Evolutionary conservation across 495 filamentous ascomycete species (phyloP).

Genomic region (Baudoinia panamericana): DNA sequence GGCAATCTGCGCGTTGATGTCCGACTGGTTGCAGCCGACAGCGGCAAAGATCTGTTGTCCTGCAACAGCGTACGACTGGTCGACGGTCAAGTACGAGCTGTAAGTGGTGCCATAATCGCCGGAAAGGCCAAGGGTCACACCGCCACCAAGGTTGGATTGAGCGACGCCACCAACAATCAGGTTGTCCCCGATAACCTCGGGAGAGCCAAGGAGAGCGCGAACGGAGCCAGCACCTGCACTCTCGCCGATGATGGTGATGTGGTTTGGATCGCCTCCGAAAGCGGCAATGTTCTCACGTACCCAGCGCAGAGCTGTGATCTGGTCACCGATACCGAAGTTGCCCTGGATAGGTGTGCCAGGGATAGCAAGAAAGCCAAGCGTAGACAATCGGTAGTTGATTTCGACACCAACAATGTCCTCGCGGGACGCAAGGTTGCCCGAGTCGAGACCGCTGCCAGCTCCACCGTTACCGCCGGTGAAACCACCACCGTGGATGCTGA

Average conservation of each 20-base stretch:
- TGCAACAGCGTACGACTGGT: constrained; percentile 29
- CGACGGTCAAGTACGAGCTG: constrained; percentile 36
- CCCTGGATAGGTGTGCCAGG: constrained; percentile 17
- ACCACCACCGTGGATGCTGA: constrained; percentile 39
- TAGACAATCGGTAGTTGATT: constrained; percentile 27
- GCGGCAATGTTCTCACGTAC: constrained; percentile 27
- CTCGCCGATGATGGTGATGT: constrained; percentile 62
- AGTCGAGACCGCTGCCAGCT: constrained; percentile 29
- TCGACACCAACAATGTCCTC: constrained; percentile 27
- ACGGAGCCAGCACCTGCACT: constrained; percentile 33
- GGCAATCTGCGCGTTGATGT: constrained; percentile 27
- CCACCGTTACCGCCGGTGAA: constrained; percentile 32
- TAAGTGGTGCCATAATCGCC: constrained; percentile 38
- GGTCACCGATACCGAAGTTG: constrained; percentile 22
- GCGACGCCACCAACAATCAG: constrained; percentile 31
- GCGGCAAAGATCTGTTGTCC: constrained; percentile 30
- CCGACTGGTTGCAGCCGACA: constrained; percentile 28
- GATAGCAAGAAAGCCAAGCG: constrained; percentile 24
- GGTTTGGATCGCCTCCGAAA: constrained; percentile 30
- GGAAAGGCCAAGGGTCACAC: constrained; percentile 27
- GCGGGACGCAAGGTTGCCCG: constrained; percentile 26
- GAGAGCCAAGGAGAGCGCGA: constrained; percentile 22
- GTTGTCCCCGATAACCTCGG: constrained; percentile 30
- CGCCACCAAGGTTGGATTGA: constrained; percentile 36
- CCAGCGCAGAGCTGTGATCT: constrained; percentile 24